Evolutionary conservation across 2,329 filamentous ascomycete species (phyloP), one percentile per base, ranked within the genome.

Genomic region (Fusarium sp.): DNA sequence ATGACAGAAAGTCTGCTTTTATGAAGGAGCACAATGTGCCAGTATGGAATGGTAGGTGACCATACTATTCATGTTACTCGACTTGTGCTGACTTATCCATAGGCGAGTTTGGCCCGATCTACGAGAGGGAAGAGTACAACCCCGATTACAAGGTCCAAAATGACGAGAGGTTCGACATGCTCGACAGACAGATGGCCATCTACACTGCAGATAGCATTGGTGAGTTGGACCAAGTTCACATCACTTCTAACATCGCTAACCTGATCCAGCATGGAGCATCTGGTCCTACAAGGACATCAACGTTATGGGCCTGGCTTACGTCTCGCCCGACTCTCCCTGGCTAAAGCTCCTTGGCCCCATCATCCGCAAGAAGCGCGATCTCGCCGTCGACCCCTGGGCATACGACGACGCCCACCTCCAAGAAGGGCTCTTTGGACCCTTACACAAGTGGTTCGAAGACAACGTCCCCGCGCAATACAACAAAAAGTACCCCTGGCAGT

Each of bases 241-340:
- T 9, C 31, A 9, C 79, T 3, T 4, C 3, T 2, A 2, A 27
- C 3, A 3, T 18, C 1, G 4, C 44, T 65, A 8, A 67, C 3
- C 2, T 10, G 16, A 4, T 10, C 3, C 12, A 81, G 60, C 86
- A 46, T 90, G 88, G 89, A 85, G 79, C 13, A 90, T 90, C 68
- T 89, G 87, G 86, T 76, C 85, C 0, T 88, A 87, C 76, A 89
- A 88, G 73, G 86, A 89, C 66, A 83, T 88, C 58, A 85, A 86
- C 1, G 79, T 85, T 23, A 85, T 87, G 78, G 87, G 86, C 4
- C 87, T 89, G 85, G 80, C 86, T 0, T 83, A 86, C 57, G 80
- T 84, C 1, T 78, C 78, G 15, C 82, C 83, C 0, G 74, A 83
- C 12, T 84, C 81, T 11, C 71, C 79, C 10, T 88, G 86, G 79